Evolutionary conservation across 2,329 filamentous ascomycete species (phyloP), one percentile per base, ranked within the genome.

Genomic region (Atkinsonella hypoxylon): DNA sequence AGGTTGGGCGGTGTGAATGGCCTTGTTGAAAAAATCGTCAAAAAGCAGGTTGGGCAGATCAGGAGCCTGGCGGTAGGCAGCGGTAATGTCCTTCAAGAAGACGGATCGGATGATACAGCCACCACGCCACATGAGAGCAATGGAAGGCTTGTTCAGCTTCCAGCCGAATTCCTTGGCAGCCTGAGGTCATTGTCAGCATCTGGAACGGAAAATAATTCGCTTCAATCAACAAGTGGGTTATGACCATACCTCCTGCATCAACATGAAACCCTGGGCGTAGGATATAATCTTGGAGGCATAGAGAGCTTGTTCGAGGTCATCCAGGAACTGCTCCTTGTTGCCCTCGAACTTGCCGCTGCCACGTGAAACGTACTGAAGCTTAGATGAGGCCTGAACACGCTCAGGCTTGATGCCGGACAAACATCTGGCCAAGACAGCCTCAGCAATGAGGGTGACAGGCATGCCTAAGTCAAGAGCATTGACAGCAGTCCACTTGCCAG

Each of bases 201-300:
- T 50, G 43, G 34, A 15, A 42, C 26, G 15, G 32, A 12, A 26
- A 26, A 26, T 26, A 4, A 8, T 26, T 26, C 26, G 13, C n/a
- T 20, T 30, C 18, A 38, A 39, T 26, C 17, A 18, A 45, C 15
- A 17, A 20, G 7, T 30, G 44, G 36, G 15, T 39, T 3, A 20
- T 12, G 18, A 22, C 82, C 26, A 72, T 73, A 90, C 89, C 75
- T 95, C 86, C 77, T 97, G 91, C 82, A 98, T 97, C 67, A 98
- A 82, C 91, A 97, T 97, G 82, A 98, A 98, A 69, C 93, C 93
- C 77, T 98, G 93, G 59, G 93, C 89, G 70, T 98, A 98, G 18
- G 93, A 98, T 74, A 98, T 96, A 69, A 98, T 98, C 87, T 98
- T 98, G 66, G 91, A 97, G 60, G 93, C 93, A 69, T 98, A 98